Evolutionary conservation across 2,329 filamentous ascomycete genomes (phyloP), one percentile per base, ranked within the genome.

Genomic region (Exophiala calicioides): DNA sequence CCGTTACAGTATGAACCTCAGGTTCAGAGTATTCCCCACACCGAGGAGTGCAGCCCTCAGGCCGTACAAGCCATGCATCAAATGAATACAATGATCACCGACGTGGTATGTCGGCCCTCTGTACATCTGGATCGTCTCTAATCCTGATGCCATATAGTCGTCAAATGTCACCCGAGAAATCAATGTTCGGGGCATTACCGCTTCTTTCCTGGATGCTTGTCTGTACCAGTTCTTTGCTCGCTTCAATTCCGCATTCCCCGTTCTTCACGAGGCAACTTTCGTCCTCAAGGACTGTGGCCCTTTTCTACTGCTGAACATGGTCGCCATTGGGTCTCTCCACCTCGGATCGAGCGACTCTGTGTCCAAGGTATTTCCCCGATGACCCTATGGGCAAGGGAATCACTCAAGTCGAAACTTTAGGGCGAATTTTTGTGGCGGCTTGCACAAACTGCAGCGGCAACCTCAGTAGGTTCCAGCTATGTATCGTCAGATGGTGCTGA

Each of bases 171-270:
- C 21, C 7, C 10, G 26, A 21, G 26, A 30, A 31, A 41, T 41
- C 13, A n/a, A 16, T 8, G 37, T 10, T 7, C 16, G 26, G 13
- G 37, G 37, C 37, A 41, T 84, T 2, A 75, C 73, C 0, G 62
- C 76, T 1, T 53, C 62, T 2, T 72, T 75, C 1, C 63, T 84
- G 3, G 78, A 82, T 53, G 69, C 65, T 3, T 82, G 80, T 58
- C 71, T 73, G 31, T 75, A 82, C 47, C 64, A 82, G 1, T 84
- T 78, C 63, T 83, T 82, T 60, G 73, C 70, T 1, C 71, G 74
- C 3, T 83, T 84, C 63, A 83, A 84, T 58, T 83, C 53, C 80
- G 80, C 0, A 65, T 83, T 1, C 72, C 29, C 29, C 12, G 5
- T 5, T 15, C 34, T 84, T 7, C 79, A 83, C 49, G 67, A 75